phyloP scores from a whole-genome alignment of 352 stramenopile genomes.

The Blastocystis hominis region DNA sequence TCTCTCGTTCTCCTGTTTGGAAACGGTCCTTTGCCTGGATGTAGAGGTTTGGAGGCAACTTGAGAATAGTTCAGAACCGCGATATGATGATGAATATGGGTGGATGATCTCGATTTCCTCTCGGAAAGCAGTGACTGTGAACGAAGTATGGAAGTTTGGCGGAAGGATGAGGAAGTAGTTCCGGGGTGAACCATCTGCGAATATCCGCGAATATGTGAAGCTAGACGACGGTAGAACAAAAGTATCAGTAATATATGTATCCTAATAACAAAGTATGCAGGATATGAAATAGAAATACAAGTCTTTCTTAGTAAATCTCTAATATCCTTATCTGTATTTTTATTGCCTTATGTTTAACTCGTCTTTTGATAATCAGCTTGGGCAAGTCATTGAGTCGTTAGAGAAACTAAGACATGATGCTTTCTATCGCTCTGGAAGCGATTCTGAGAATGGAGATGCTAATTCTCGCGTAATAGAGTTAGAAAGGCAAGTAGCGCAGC shows the following conservation, averaged over 20 bases:
- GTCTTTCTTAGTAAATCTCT: too few relatives aligned
- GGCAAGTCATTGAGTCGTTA: too few relatives aligned
- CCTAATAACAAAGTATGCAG: neutral
- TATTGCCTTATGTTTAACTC: too few relatives aligned
- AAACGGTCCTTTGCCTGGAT: slow-evolving; percentile 36
- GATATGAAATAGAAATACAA: too few relatives aligned
- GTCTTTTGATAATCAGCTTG: too few relatives aligned
- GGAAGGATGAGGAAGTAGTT: neutral
- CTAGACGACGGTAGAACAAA: neutral
- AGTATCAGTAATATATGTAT: too few relatives aligned
- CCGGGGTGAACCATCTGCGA: slow-evolving; percentile 23
- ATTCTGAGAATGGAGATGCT: neutral
- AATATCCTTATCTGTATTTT: too few relatives aligned
- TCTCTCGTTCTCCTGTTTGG: neutral
- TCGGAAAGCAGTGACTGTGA: slow-evolving; percentile 5
- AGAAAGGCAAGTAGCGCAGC: slow-evolving; percentile 4
- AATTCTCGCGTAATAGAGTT: neutral
- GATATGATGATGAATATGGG: slow-evolving; percentile 41
- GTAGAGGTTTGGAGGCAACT: neutral
- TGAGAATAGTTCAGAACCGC: slow-evolving; percentile 14
- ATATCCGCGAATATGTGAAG: slow-evolving; percentile 37
- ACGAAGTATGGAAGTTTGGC: neutral
- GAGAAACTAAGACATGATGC: neutral
- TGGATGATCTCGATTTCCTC: slow-evolving; percentile 50
- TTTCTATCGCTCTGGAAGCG: neutral